Base-by-base conservation (phyloP, 2,329 filamentous ascomycete genomes). In the Epichloe amarillans region DNA sequence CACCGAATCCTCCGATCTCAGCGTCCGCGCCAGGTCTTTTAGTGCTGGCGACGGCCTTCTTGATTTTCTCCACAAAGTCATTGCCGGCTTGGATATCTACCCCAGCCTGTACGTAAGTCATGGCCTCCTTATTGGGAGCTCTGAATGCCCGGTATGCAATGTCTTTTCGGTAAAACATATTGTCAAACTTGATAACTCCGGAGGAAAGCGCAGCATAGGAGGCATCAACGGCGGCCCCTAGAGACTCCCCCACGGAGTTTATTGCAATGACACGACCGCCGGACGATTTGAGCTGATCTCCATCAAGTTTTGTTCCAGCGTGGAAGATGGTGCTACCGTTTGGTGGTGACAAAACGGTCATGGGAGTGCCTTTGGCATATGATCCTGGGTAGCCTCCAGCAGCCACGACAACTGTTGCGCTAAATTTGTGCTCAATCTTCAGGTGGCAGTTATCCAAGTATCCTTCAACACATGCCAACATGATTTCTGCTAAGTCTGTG, bases 51-150 rank as follows among this genome's bases (percentile, higher is more conserved):
- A 97, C 91, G 5, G 86, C 86, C 55, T 81, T 78, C 71, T 95
- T 96, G 75, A 98, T 98, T 58, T 84, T 82, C 63, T 90, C 80
- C 44, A 98, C 91, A 44, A 98, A 86, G 55, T 87, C 80, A 65
- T 98, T 98, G 26, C 93, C 93, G 6, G 88, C 87, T 57, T 95
- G 88, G 55, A 98, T 95, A 59, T 87, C 93, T 21, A 98, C 93
- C 52, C 93, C 93, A 2, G 93, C 89, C 47, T 87, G 80, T 8
- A 91, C 93, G 64, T 98, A 98, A 7, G 93, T 97, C 65, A 98
- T 77, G 49, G 75, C 72, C 48, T 74, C 70, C 54, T 72, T 69
- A 14, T 66, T 66, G 1, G 60, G 57, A 36, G 66, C 60, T 53
- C 77, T 75, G 67, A 84, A 82, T 17, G 81, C 80, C 50, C 86